Percentiles rank a stretch among this genome's conserved stretches.
These are phyloP conservation scores for Euphorbia peplus DNA, from an alignment of 345 rosid genomes.

Conservation along the genomic window DNA sequence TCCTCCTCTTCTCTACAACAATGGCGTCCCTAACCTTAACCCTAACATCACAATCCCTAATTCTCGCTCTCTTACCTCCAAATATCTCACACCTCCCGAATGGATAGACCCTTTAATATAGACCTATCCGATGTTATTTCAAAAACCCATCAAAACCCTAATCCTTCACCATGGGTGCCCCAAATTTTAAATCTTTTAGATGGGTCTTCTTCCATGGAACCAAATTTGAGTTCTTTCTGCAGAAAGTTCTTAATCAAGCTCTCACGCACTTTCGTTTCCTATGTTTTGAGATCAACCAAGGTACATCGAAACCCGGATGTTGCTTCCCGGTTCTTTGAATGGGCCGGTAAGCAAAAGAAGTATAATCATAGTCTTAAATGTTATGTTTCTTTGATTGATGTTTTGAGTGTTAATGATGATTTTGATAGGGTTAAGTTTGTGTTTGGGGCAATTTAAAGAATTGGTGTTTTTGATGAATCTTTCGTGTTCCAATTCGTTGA, in stretches of 20 bases:
- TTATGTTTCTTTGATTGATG: constrained; percentile 61
- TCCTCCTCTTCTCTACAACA: constrained; percentile 20
- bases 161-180: constrained; percentile 72
- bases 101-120: constrained; percentile 72
- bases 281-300: constrained; percentile 49
- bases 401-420: constrained; percentile 29
- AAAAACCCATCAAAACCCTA: constrained; percentile 29
- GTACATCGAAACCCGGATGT: constrained; percentile 38
- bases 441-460: constrained; percentile 38
- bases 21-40: constrained; percentile 28
- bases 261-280: constrained; percentile 64
- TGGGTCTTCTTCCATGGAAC: constrained; percentile 64
- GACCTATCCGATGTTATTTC: constrained; percentile 65
- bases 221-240: constrained; percentile 52
- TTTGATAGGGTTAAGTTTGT: constrained; percentile 35
- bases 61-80: constrained; percentile 34
- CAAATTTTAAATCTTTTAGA: constrained; percentile 58
- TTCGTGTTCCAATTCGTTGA: constrained; percentile 52
- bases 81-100: constrained; percentile 66
- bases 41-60: constrained; percentile 13
- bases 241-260: constrained; percentile 55
- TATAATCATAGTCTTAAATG: constrained; percentile 67
- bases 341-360: constrained; percentile 76
- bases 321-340: constrained; percentile 57
- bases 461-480: constrained; percentile 51